A percentile compares a stretch with the other conserved stretches of the same genome.
Evolutionary conservation across 176 grass and related monocot species (phyloP).

Genomic region (Dendrocalamus sinicus): DNA sequence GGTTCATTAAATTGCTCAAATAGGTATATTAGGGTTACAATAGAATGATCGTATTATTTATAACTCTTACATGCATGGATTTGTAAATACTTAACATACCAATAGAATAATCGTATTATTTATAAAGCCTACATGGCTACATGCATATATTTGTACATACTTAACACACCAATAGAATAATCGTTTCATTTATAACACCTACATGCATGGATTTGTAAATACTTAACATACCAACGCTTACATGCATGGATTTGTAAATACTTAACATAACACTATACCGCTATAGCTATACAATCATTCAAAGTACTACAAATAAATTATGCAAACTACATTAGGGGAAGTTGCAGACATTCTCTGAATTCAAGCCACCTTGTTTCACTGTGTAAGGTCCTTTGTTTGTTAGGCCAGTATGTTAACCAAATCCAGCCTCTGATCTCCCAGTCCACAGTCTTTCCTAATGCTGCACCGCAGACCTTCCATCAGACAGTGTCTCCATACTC

Average conservation of each 20-base stretch:
- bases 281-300: conserved; percentile 38
- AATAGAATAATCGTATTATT: not conserved
- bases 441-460: conserved; percentile 65
- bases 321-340: conserved; percentile 58
- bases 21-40: conserved; percentile 5
- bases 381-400: conserved; percentile 84
- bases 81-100: not conserved
- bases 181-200: conserved; percentile 9
- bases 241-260: conserved; percentile 44
- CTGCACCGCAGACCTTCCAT: conserved; percentile 71
- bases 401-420: conserved; percentile 94
- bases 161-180: conserved; percentile 22
- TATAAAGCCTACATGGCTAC: not conserved
- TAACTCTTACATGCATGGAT: not conserved
- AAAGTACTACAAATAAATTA: conserved; percentile 26
- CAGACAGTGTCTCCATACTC: conserved; percentile 89
- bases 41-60: not conserved
- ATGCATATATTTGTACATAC: not conserved
- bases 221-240: not conserved
- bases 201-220: conserved; percentile 42
- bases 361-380: conserved; percentile 75
- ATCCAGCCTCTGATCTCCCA: conserved; percentile 84
- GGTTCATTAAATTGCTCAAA: conserved; percentile 39
- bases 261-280: not conserved
- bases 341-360: conserved; percentile 71